phyloP scores from a whole-genome alignment of 73 alveolate genomes.

The Stentor coeruleus region DNA sequence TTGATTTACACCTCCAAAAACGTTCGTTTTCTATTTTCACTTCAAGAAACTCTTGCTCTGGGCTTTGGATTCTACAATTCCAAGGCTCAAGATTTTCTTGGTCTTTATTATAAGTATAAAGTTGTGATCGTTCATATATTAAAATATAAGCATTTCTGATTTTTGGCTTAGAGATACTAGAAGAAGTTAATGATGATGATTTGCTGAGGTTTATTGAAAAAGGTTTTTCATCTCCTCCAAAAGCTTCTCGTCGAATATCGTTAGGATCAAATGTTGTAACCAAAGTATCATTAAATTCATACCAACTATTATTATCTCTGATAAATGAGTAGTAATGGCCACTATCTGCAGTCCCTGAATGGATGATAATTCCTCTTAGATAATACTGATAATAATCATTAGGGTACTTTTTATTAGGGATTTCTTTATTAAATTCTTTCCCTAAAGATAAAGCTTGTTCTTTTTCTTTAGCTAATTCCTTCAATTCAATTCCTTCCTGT shows the following conservation, averaged over 20 bases:
- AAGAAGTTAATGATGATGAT: conserved; percentile 24
- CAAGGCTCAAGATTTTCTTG: background rate
- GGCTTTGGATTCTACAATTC: background rate
- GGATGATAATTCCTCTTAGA: conserved; percentile 91
- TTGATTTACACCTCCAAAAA: conserved; percentile 61
- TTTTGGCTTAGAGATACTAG: conserved; percentile 29
- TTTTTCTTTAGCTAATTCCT: conserved; percentile 71
- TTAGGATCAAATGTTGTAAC: conserved; percentile 75
- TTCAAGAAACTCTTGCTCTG: conserved; percentile 28
- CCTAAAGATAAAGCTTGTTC: conserved; percentile 55
- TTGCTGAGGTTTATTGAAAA: too few relatives aligned
- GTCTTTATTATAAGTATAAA: background rate
- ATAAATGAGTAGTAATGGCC: conserved; percentile 98
- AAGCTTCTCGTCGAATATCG: conserved; percentile 85
- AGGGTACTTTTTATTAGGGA: conserved; percentile 58
- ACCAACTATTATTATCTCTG: conserved; percentile 52
- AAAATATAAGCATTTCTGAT: conserved; percentile 84
- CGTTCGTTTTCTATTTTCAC: conserved; percentile 58
- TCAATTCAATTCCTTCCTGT: conserved; percentile 93
- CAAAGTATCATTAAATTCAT: conserved; percentile 55
- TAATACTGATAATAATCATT: conserved; percentile 73
- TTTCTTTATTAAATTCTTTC: too few relatives aligned
- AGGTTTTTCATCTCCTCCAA: conserved; percentile 60
- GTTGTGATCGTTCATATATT: conserved; percentile 74
- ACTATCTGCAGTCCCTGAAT: conserved; percentile 93